These are phyloP conservation scores for Ochromonas danica DNA, from an alignment of 108 stramenopile species.

Conservation along the genomic window DNA sequence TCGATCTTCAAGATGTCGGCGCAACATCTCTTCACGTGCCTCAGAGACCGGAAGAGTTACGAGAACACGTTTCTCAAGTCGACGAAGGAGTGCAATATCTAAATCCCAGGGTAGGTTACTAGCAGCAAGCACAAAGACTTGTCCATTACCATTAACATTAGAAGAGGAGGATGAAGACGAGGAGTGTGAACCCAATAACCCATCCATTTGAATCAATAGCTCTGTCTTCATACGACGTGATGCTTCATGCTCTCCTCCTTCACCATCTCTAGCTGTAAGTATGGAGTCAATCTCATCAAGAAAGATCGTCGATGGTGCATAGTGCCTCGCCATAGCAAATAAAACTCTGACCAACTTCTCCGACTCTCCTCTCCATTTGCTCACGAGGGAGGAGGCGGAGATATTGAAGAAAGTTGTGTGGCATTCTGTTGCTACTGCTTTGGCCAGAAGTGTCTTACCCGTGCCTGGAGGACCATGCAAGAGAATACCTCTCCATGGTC, in stretches of 20 bases:
- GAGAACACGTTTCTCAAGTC: constrained; percentile 31
- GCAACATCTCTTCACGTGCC: constrained; percentile 9
- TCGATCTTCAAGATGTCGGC: neutral
- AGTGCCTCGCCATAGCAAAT: constrained; percentile 26
- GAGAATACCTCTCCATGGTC: constrained; percentile 60
- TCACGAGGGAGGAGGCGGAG: constrained; percentile 22
- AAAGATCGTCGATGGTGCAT: constrained; percentile 36
- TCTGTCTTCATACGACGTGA: constrained; percentile 35
- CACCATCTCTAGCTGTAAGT: constrained; percentile 9
- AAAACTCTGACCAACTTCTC: constrained; percentile 35
- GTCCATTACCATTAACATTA: neutral
- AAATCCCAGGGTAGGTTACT: constrained; percentile 39
- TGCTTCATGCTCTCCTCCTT: constrained; percentile 36
- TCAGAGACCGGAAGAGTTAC: neutral
- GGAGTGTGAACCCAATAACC: neutral
- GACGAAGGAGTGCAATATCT: constrained; percentile 23
- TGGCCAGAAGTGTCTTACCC: constrained; percentile 75
- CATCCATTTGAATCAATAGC: constrained; percentile 36
- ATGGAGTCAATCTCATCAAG: constrained; percentile 33
- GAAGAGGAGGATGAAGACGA: neutral
- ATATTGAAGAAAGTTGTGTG: constrained; percentile 39
- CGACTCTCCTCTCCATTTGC: constrained; percentile 25
- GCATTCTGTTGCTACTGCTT: constrained; percentile 73
- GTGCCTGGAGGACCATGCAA: constrained; percentile 74
- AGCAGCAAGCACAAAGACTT: constrained; percentile 32